Conservation (phyloP, 2,329 filamentous ascomycete genomes). For the Macroventuria anomochaeta region DNA sequence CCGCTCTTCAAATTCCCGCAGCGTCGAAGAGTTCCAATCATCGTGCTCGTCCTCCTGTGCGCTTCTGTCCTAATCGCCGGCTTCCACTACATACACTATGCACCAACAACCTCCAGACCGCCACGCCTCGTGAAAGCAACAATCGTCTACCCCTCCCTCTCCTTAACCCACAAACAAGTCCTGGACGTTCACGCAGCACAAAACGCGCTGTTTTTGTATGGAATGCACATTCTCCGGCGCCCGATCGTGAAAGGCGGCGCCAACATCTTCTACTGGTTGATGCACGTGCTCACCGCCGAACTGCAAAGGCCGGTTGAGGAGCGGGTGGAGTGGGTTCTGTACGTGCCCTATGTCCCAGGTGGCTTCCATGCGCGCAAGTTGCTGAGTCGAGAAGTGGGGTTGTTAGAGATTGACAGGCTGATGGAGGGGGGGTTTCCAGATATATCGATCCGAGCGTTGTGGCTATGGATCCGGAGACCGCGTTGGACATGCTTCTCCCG, state of each 20-base stretch:
- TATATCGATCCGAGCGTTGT: neutral
- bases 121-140: neutral
- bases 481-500: neutral
- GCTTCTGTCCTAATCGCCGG: too few species aligned
- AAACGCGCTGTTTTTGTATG: neutral
- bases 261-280: neutral
- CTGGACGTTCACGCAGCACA: neutral
- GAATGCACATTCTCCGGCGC: neutral
- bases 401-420: too few species aligned
- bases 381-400: too few species aligned
- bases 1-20: too few species aligned
- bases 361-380: too few species aligned
- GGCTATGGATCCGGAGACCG: neutral
- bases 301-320: neutral
- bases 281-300: neutral
- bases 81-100: neutral
- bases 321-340: neutral
- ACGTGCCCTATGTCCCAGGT: neutral
- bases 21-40: too few species aligned
- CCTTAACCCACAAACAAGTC: neutral
- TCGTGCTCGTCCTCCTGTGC: too few species aligned
- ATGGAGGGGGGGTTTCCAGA: neutral
- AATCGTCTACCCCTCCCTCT: neutral
- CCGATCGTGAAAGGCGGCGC: neutral
- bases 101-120: neutral